Evolutionary conservation across 306 rosid species (phyloP), one percentile per base, ranked within the genome.

Genomic region (Dalbergia oliveri): DNA sequence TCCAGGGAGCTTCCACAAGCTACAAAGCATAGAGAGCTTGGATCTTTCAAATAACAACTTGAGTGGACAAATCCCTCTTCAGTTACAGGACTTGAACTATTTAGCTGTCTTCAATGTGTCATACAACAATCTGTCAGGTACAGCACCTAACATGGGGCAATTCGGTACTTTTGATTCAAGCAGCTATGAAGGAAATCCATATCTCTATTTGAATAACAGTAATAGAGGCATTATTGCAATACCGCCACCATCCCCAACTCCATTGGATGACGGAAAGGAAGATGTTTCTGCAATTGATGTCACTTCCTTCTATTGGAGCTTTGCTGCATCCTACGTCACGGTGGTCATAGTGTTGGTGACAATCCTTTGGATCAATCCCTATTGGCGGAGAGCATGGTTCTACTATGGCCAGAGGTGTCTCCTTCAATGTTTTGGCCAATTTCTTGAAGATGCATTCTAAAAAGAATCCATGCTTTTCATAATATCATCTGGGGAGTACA

Each of bases 41-140:
- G 80, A 83, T 49, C 57, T 83, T 35, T 83, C 83, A 6, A 35
- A 56, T 72, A 83, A 72, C 35, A 71, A 45, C 18, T 78, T 83
- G 34, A 66, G 59, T 35, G 83, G 77, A 18, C 19, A 58, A 44
- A 72, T 83, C 44, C 86, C 80, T 21, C 34, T 53, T 61, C 57
- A 34, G 4, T 14, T 83, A 10, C 15, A 34, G 6, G 43, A 66
- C 11, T 51, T 72, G 23, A 1, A 72, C 71, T 65, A 0, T 33
- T 26, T 83, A 0, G 4, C 76, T 35, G 13, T 39, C 16, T 83
- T 78, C 76, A 77, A 77, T 71, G 83, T 83, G n/a, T 72, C 66
- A 44, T 56, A 11, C 70, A 64, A 80, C 51, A 77, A 77, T 19
- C 47, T 83, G 6, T 77, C 76, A 0, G 79, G 82, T 0, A 57